phyloP scores from a whole-genome alignment of 495 filamentous ascomycete species.

The Friedmanniomyces simplex region DNA sequence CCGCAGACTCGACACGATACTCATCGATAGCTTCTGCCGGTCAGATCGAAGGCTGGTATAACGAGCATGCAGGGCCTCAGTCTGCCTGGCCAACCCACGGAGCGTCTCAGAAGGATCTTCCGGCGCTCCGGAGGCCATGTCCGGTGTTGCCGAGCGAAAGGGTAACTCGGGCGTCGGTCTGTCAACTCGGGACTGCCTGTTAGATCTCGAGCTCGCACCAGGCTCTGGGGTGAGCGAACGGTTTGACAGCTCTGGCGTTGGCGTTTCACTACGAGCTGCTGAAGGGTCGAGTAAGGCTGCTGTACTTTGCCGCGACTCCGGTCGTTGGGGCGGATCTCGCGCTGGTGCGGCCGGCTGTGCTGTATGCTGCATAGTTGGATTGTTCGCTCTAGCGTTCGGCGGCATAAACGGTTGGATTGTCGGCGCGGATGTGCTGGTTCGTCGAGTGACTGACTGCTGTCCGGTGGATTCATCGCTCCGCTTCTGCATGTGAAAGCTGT shows the following conservation, averaged over 20 bases:
- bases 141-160: neutral
- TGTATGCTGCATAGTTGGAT: neutral
- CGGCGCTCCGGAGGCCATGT: neutral
- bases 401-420: too few relatives aligned
- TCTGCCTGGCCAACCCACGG: constrained; percentile 1
- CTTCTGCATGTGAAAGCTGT: constrained; percentile 5
- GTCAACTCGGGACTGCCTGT: neutral
- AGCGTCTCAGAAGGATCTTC: constrained; percentile 11
- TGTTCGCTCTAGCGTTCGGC: neutral
- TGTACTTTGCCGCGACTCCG: neutral
- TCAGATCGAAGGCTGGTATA: constrained; percentile 13
- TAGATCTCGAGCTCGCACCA: neutral
- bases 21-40: constrained; percentile 11
- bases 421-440: neutral
- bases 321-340: neutral
- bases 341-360: neutral
- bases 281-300: neutral
- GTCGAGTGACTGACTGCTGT: neutral
- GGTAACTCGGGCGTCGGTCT: constrained; percentile 10
- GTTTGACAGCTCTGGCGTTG: neutral
- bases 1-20: constrained; percentile 8
- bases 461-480: neutral
- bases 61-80: constrained; percentile 14
- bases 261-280: neutral
- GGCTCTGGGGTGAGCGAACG: neutral